A percentile compares a stretch with the other conserved stretches of the same genome.
These are phyloP conservation scores for Jamesozyma jinghongensis DNA, from an alignment of 805 yeast genomes.

Conservation along the genomic window DNA sequence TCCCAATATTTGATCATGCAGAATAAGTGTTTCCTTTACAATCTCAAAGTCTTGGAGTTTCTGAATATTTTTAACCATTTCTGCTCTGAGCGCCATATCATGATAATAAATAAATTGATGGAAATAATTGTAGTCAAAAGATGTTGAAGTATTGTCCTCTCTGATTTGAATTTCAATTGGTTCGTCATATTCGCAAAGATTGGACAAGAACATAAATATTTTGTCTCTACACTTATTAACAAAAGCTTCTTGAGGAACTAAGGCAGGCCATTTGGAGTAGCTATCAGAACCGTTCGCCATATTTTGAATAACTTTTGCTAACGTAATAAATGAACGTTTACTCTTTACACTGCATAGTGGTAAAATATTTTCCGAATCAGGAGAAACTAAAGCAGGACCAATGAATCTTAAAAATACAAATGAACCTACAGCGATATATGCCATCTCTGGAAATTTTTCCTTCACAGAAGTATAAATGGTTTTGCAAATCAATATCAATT, in stretches of 20 bases:
- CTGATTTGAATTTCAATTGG: slow-evolving; percentile 14
- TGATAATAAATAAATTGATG: slow-evolving; percentile 43
- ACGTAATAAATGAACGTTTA: slow-evolving; percentile 58
- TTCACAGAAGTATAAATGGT: slow-evolving; percentile 49
- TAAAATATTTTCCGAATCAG: slow-evolving; percentile 42
- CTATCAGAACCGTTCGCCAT: slow-evolving; percentile 72
- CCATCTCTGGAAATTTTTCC: slow-evolving; percentile 51
- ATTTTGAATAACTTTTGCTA: slow-evolving; percentile 74
- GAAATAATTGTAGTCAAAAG: slow-evolving; percentile 31
- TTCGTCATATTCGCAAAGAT: slow-evolving; percentile 18
- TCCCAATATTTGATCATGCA: slow-evolving; percentile 38
- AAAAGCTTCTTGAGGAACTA: slow-evolving; percentile 34
- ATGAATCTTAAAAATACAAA: slow-evolving; percentile 69
- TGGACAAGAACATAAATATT: slow-evolving; percentile 34
- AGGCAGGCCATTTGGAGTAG: slow-evolving; percentile 52
- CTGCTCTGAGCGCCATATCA: slow-evolving; percentile 32
- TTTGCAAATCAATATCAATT: slow-evolving; percentile 59
- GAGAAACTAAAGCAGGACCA: slow-evolving; percentile 89
- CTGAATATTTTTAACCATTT: slow-evolving; percentile 9
- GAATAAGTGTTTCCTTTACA: slow-evolving; percentile 25
- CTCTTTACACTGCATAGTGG: slow-evolving; percentile 32
- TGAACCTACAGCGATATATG: slow-evolving; percentile 68
- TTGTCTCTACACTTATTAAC: slow-evolving; percentile 30
- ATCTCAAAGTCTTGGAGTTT: slow-evolving; percentile 13
- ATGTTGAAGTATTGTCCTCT: slow-evolving; percentile 12